Evolutionary conservation across 1,139 yeast species (phyloP).

Genomic region (Yamadazyma conglobata): DNA sequence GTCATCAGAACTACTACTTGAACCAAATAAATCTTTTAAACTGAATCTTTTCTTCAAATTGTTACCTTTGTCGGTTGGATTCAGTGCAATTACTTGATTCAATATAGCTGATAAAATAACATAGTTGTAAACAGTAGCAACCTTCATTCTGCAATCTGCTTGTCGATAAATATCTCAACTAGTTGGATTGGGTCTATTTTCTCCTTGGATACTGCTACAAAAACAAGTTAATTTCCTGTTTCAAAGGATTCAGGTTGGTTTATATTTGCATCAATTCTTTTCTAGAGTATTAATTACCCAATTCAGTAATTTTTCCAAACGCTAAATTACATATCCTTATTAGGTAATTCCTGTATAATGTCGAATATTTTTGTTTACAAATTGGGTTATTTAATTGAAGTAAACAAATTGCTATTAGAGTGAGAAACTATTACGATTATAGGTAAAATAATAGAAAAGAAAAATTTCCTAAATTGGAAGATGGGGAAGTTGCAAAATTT

Average conservation of each 20-base stretch:
- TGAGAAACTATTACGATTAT: too few relatives aligned
- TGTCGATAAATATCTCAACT: neutral
- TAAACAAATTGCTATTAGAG: too few relatives aligned
- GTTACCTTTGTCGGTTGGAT: constrained; percentile 6
- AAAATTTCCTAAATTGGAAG: too few relatives aligned
- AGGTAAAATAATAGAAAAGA: too few relatives aligned
- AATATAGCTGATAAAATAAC: constrained; percentile 14
- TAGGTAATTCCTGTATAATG: constrained; percentile 12
- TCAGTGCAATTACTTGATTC: constrained; percentile 12
- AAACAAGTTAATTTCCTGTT: too few relatives aligned
- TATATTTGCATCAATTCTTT: constrained; percentile 4
- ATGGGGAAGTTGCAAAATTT: too few relatives aligned
- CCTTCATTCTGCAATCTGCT: constrained; percentile 14
- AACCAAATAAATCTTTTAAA: constrained; percentile 11
- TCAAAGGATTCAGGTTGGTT: constrained; percentile 3
- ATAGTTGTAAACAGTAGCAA: constrained; percentile 13
- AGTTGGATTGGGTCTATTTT: constrained; percentile 1
- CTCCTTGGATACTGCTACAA: too few relatives aligned
- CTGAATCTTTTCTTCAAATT: constrained; percentile 15
- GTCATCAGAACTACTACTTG: constrained; percentile 5
- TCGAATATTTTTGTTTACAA: constrained; percentile 4
- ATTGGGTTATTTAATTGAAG: constrained; percentile 5
- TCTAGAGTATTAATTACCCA: constrained; percentile 4
- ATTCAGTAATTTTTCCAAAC: constrained; percentile 5
- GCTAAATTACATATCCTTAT: constrained; percentile 13